Conservation (phyloP, 495 filamentous ascomycete species). For the Podospora pseudocomata region DNA sequence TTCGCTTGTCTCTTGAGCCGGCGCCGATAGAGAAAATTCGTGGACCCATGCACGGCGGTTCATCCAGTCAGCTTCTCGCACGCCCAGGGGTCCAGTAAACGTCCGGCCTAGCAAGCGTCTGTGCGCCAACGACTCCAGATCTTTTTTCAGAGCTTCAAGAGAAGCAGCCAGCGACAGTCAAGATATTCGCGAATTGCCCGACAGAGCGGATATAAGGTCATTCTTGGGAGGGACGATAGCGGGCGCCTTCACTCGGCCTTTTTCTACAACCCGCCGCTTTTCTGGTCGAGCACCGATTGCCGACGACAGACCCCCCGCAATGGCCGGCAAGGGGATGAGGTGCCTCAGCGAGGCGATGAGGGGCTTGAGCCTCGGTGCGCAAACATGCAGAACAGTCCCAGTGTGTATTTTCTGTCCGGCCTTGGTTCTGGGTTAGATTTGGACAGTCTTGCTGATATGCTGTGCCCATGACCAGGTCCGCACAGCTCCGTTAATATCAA, state of each 20-base stretch:
- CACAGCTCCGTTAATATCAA: constrained; percentile 22
- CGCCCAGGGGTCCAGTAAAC: constrained; percentile 19
- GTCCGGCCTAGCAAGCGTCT: constrained; percentile 20
- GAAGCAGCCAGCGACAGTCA: background rate
- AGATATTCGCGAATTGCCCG: constrained; percentile 9
- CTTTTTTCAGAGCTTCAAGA: constrained; percentile 25
- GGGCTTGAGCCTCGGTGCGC: constrained; percentile 40
- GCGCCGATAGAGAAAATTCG: constrained; percentile 16
- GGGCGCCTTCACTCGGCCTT: background rate
- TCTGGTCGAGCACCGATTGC: background rate
- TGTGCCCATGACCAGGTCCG: constrained; percentile 10
- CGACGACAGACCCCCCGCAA: constrained; percentile 15
- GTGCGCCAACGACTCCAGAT: constrained; percentile 29
- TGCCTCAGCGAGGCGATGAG: constrained; percentile 48
- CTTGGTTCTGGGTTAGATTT: background rate
- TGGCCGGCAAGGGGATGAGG: constrained; percentile 44
- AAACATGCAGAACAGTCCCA: constrained; percentile 35
- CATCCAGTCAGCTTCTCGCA: constrained; percentile 10
- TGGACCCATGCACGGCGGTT: constrained; percentile 14
- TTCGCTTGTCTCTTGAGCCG: constrained; percentile 1
- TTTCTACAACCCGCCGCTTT: background rate
- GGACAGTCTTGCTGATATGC: constrained; percentile 5
- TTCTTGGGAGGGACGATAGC: background rate
- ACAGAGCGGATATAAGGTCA: background rate
- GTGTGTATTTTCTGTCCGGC: constrained; percentile 17